Evolutionary conservation across 73 alveolate species (phyloP).

Genomic region (Symbiodinium pilosum): DNA sequence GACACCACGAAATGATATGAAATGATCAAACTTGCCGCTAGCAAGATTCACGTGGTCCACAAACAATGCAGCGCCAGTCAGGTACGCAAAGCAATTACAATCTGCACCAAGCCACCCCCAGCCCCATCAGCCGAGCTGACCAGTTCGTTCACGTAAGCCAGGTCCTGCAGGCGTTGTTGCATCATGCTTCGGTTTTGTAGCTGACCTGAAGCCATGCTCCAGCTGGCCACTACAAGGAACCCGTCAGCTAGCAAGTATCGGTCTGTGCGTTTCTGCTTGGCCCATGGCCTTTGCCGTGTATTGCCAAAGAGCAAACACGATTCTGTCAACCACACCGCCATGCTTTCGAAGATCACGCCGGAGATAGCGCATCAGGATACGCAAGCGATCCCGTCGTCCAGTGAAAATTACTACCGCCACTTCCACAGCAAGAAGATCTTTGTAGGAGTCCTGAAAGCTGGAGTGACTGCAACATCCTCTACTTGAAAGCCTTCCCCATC

Average conservation of each 20-base stretch:
- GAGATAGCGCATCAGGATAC: slow-evolving; percentile 62
- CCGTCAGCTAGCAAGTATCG: too few relatives aligned
- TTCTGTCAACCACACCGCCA: slow-evolving; percentile 62
- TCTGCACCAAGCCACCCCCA: neutral
- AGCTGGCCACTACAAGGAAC: too few relatives aligned
- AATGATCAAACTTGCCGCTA: too few relatives aligned
- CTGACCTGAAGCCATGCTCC: too few relatives aligned
- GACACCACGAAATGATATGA: too few relatives aligned
- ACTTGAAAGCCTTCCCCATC: neutral
- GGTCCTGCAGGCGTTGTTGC: slow-evolving; percentile 8
- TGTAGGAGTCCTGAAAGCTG: slow-evolving; percentile 12
- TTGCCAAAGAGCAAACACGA: slow-evolving; percentile 73
- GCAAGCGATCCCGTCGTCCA: slow-evolving; percentile 70
- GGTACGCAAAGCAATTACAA: too few relatives aligned
- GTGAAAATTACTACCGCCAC: slow-evolving; percentile 65
- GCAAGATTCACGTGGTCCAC: too few relatives aligned
- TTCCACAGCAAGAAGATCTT: slow-evolving; percentile 28
- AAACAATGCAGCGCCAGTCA: too few relatives aligned
- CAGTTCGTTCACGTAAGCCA: slow-evolving; percentile 34
- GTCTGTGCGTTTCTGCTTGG: too few relatives aligned
- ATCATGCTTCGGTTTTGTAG: too few relatives aligned
- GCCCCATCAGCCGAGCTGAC: neutral
- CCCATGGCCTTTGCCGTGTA: slow-evolving; percentile 21
- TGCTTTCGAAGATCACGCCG: slow-evolving; percentile 72
- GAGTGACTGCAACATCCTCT: neutral